A percentile compares a stretch with the other conserved stretches of the same genome.
These are phyloP conservation scores for Gyrodon lividus DNA, from an alignment of 768 basidiomycete genomes.

Conservation along the genomic window DNA sequence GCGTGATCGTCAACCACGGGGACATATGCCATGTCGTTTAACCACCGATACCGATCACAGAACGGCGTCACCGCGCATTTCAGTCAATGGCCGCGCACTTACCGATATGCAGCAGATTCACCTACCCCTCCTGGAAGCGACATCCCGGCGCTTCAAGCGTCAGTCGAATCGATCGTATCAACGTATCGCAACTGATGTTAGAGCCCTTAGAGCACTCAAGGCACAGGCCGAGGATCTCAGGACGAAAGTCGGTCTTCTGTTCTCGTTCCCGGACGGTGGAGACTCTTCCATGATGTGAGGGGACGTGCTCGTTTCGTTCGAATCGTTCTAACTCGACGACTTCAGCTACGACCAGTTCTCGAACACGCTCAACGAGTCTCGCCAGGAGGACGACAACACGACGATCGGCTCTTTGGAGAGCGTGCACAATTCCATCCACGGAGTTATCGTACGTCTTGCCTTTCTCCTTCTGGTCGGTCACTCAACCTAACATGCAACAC, in stretches of 20 bases:
- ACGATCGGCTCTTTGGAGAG: conserved; percentile 21
- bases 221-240: conserved; percentile 10
- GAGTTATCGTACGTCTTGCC: conserved; percentile 14
- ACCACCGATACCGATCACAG: conserved; percentile 2
- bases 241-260: conserved; percentile 18
- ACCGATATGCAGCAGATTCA: conserved; percentile 14
- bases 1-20: not conserved
- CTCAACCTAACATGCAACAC: not conserved
- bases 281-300: conserved; percentile 12
- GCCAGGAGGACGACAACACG: conserved; percentile 7
- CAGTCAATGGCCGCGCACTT: conserved; percentile 19
- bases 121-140: conserved; percentile 13
- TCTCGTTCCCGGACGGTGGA: conserved; percentile 16
- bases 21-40: not conserved
- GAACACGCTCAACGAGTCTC: conserved; percentile 23
- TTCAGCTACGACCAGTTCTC: conserved; percentile 30
- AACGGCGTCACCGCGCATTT: conserved; percentile 14
- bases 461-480: not conserved
- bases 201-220: conserved; percentile 16
- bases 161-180: not conserved
- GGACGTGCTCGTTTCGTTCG: not conserved
- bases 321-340: not conserved
- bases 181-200: not conserved
- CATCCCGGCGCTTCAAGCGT: conserved; percentile 14
- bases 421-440: conserved; percentile 21